Evolutionary conservation across 108 stramenopile genomes (phyloP), one percentile per base, ranked within the genome.

Genomic region (Nannochloropsis oceanica): DNA sequence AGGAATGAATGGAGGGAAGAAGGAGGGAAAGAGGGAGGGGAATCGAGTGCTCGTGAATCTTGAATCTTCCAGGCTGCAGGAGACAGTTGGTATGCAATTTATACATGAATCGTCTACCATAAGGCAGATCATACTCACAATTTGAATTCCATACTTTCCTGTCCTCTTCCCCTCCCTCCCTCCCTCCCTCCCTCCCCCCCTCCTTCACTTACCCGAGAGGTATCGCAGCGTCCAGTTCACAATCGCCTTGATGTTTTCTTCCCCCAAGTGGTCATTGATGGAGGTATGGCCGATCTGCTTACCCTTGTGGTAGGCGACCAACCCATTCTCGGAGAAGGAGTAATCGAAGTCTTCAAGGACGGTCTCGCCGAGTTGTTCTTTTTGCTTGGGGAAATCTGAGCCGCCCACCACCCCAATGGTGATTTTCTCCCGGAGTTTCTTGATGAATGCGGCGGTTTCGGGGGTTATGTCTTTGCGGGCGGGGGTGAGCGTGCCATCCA

Each of bases 351-450:
- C 87, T 14, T 92, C 89, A 44, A 84, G 25, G 20, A 86, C 86
- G 42, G 92, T 91, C 42, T 89, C 93, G 42, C 99, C 99, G 26
- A 99, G 93, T 89, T 99, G 99, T 85, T 99, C 97, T 90, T 95
- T 93, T 89, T 99, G 99, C 92, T 99, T 99, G 80, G 93, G 94
- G 12, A 99, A 88, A 83, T 99, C 99, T 5, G 95, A 96, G 44
- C 97, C 97, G 46, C 98, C 98, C n/a, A 99, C 98, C 86, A 99
- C 96, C 24, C 99, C 99, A 79, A 98, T 92, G 26, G 96, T 96
- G 84, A 99, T 95, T 83, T 95, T 95, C 84, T 93, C 88, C 81
- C 94, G 91, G 25, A 99, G 93, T 20, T 90, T 88, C 82, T 92
- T 93, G 92, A 99, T 92, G 90, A 96, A 96, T 0, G 86, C 90